Conservation (phyloP, 1,284 basidiomycete genomes). For the Cystobasidium pallidum region DNA sequence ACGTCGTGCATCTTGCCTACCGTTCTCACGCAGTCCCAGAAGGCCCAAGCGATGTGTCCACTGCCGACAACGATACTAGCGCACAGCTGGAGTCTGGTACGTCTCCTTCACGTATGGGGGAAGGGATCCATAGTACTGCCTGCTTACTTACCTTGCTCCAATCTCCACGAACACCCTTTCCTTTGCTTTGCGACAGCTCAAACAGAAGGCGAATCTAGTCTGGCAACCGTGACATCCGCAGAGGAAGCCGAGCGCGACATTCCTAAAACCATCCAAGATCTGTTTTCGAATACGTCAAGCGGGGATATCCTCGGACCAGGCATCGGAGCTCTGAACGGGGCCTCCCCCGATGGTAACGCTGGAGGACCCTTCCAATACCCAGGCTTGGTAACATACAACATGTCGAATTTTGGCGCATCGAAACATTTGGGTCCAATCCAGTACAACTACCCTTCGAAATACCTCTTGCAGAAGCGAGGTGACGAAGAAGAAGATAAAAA, state of each 20-base stretch:
- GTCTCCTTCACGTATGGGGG: background rate
- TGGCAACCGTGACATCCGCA: background rate
- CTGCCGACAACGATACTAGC: background rate
- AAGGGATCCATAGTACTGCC: no score
- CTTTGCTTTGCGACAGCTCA: background rate
- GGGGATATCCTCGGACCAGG: constrained; percentile 16
- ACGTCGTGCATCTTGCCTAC: no score
- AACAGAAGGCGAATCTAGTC: constrained; percentile 2
- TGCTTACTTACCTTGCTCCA: no score
- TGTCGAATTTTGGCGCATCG: constrained; percentile 9
- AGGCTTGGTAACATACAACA: constrained; percentile 26
- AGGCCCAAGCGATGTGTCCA: background rate
- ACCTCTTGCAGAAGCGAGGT: constrained; percentile 20
- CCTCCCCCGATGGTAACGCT: background rate
- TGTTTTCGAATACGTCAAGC: constrained; percentile 15
- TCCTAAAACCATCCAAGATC: constrained; percentile 30
- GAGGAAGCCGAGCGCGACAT: constrained; percentile 24
- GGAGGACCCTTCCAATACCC: constrained; percentile 22
- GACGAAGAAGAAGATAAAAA: constrained; percentile 16
- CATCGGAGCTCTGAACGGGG: background rate
- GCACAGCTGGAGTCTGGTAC: background rate
- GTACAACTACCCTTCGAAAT: constrained; percentile 32
- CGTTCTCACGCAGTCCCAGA: background rate
- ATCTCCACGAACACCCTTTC: background rate
- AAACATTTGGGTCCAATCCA: constrained; percentile 14